Base-by-base conservation (phyloP, 148 eudicot genomes). In the Cornus suecica region DNA sequence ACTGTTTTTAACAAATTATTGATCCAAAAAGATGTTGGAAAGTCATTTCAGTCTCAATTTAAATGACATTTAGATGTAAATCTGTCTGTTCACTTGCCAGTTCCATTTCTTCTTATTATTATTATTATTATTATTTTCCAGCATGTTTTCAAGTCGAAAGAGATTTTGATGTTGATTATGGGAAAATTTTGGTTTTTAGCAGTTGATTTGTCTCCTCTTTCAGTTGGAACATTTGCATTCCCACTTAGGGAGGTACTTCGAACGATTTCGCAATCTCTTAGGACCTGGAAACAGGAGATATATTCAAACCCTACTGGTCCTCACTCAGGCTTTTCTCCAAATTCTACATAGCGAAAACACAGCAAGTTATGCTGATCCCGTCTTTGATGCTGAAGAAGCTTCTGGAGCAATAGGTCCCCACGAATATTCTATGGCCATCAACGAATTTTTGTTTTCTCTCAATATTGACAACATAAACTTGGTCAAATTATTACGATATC, bases 221-320 rank as follows among this genome's bases (percentile, higher is more conserved):
- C 94, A 94, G 99, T 77, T 94, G 85, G 88, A 90, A 56, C 84
- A 71, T 71, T 78, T 94, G 68, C 90, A 89, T 80, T 83, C 73
- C 65, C 86, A 90, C 68, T 84, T 94, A 81, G 87, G 87, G 80
- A 88, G 71, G 74, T 94, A 94, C 80, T 86, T 90, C 28, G 86
- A 77, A 65, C 78, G 90, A 54, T 92, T 94, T 74, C 77, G 83
- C 69, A 92, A 86, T 84, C 85, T 92, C 67, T 86, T 94, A 83
- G 99, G 99, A 78, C 83, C 97, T 67, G 95, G 97, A 28, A 94
- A 94, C 80, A 83, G 99, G 67, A 92, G 97, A 83, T 91, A 94
- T 75, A 89, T 94, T 51, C 99, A 94, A 85, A 92, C 87, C 10
- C 71, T 92, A 68, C 81, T 89, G 89, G 82, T 91, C 76, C 86